Percentiles rank a stretch among this genome's conserved stretches.
Conservation (phyloP, 257 asterid species). For the Plantago major region DNA sequence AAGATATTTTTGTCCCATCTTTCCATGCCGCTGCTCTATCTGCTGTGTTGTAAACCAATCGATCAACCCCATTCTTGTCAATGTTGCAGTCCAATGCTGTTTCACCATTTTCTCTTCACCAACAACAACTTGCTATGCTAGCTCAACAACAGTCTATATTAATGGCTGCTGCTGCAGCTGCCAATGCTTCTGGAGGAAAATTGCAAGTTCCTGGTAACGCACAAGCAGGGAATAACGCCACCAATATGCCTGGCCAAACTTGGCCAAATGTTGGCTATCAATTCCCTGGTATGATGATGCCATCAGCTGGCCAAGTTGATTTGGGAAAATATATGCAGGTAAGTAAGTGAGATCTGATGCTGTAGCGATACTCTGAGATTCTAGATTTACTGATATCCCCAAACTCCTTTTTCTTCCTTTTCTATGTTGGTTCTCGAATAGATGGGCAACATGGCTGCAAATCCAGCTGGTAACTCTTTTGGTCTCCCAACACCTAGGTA, state of each 20-base stretch:
- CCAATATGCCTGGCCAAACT: slow-evolving; percentile 52
- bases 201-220: slow-evolving; percentile 43
- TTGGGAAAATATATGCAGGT: slow-evolving; percentile 71
- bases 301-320: slow-evolving; percentile 52
- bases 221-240: slow-evolving; percentile 48
- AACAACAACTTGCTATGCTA: slow-evolving; percentile 67
- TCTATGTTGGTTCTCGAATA: slow-evolving; percentile 26
- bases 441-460: slow-evolving; percentile 61
- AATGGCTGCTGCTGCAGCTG: slow-evolving; percentile 69
- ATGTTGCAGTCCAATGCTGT: slow-evolving; percentile 56
- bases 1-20: not conserved
- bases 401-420: slow-evolving; percentile 6
- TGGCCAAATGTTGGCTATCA: slow-evolving; percentile 71
- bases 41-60: not conserved
- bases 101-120: slow-evolving; percentile 67
- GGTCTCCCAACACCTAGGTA: slow-evolving; percentile 62
- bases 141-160: slow-evolving; percentile 71
- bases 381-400: slow-evolving; percentile 5
- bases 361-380: slow-evolving; percentile 12
- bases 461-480: slow-evolving; percentile 47
- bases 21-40: no score
- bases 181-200: slow-evolving; percentile 47
- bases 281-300: slow-evolving; percentile 63
- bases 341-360: slow-evolving; percentile 18
- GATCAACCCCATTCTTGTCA: slow-evolving; percentile 9